Base-by-base conservation (phyloP, 176 grass and related monocot species). In the Ensete glaucum region DNA sequence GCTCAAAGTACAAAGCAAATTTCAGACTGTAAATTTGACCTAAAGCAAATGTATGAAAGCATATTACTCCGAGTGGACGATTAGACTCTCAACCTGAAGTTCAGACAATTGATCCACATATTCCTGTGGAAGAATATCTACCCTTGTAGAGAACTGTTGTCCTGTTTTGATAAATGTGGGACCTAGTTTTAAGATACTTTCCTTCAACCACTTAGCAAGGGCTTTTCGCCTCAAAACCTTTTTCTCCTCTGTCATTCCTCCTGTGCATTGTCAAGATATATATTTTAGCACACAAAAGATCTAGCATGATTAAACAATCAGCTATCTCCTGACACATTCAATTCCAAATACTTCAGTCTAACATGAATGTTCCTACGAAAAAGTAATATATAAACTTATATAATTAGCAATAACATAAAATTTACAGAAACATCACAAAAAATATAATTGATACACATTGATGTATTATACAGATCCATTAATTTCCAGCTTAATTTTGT, bases 111-210 rank as follows among this genome's bases (percentile, higher is more conserved):
- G 90, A 80, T 99, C 95, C 52, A 94, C 95, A 13, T 99, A 99
- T 71, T 99, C 95, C 74, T 99, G 90, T 54, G 95, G 87, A 77
- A 99, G 90, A 83, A 99, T 99, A 82, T 99, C 95, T 26, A 99
- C 95, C 72, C 95, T 90, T 59, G 95, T 99, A 43, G 95, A 99
- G 69, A 99, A 99, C 43, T 99, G 95, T 77, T 99, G 95, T 53
- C 95, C 95, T 80, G 91, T 79, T 91, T 99, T 99, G 74, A 99
- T 99, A 86, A 99, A 99, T 75, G 95, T 99, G 64, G 95, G 95
- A 9, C 95, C 95, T 73, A 98, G 80, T 85, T 86, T 98, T 57
- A 98, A 74, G 87, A 98, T 89, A 87, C 91, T 93, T 76, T 98
- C 95, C 73, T 98, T 98, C 12, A 98, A 82, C 95, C 95, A 98